Conservation (phyloP, 2,329 filamentous ascomycete genomes). For the Stachybotrys chartarum region DNA sequence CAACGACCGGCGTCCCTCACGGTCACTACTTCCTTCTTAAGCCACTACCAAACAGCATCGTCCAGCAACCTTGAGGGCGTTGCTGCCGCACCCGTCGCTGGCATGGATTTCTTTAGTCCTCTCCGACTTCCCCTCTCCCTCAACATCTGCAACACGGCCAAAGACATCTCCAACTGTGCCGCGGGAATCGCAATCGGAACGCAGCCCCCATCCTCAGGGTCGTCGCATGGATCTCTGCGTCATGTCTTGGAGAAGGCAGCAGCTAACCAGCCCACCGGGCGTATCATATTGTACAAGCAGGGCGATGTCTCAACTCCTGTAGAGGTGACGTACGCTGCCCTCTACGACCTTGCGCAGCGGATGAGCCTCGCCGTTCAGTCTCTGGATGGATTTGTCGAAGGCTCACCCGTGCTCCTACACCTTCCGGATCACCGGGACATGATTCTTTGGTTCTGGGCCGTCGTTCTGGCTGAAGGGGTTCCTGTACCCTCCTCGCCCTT, state of each 20-base stretch:
- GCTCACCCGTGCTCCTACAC: background rate
- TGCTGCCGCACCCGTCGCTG: background rate
- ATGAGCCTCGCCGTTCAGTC: background rate
- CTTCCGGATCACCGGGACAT: slow-evolving; percentile 3
- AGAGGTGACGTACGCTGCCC: background rate
- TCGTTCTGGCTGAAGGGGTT: slow-evolving; percentile 1
- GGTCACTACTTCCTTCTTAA: background rate
- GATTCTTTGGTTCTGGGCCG: slow-evolving; percentile 4
- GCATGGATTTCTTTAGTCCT: background rate
- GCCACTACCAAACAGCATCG: background rate
- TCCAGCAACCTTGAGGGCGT: background rate
- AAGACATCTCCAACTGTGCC: background rate
- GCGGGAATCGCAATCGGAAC: background rate
- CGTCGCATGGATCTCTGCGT: background rate
- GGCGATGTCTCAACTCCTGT: background rate
- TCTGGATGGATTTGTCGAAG: background rate
- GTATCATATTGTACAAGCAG: background rate
- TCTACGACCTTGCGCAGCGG: background rate
- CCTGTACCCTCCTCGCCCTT: slow-evolving; percentile 1
- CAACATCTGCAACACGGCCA: background rate
- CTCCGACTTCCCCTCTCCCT: background rate
- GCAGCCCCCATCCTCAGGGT: background rate
- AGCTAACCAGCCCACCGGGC: background rate
- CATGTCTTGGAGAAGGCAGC: background rate
- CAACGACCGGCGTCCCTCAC: background rate